Evolutionary conservation across 352 stramenopile genomes (phyloP), one percentile per base, ranked within the genome.

Genomic region (Phytophthora cryptogea): DNA sequence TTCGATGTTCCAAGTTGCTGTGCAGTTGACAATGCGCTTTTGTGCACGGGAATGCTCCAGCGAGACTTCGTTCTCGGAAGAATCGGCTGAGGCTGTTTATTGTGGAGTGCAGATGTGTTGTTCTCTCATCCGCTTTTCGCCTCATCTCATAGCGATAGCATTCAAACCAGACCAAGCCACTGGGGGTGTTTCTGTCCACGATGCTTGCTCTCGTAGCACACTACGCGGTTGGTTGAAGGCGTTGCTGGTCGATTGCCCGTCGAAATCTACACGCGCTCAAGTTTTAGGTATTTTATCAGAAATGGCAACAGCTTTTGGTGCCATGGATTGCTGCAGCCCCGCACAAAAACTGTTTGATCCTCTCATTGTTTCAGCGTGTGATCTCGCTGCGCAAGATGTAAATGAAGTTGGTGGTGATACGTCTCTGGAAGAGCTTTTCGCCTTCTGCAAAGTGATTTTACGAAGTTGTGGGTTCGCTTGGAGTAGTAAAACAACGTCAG

Each of bases 181-280:
- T 35, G 30, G 4, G 31, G 30, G 8, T 8, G n/a, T 13, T 37
- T 32, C 14, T 14, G 6, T 23, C 14, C 6, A 20, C 30, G 16
- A 13, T 11, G 4, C 27, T 23, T 10, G 0, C 26, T 26, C 17
- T 47, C 46, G 14, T 14, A 20, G 50, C 8, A 52, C 53, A 16
- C 36, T 72, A 13, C 23, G 11, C 17, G 52, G 33, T 2, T 74
- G 66, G 66, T 40, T 74, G 9, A 52, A 59, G 42, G 30, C 51
- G 6, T 37, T 74, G n/a, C 62, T 74, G 28, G 46, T 74, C 3
- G 52, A 71, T 7, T 74, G 66, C 40, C 43, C 66, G 2, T 71
- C 61, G 1, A 62, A 53, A 52, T 3, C 42, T 2, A 74, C 62
- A n/a, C 48, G 66, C 43, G 31, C 17, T 5, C 56, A 65, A 20